Percentiles rank a stretch among this genome's conserved stretches.
These are phyloP conservation scores for Coemansia sp. DNA, from an alignment of 192 early-diverging fungal species.

Conservation along the genomic window DNA sequence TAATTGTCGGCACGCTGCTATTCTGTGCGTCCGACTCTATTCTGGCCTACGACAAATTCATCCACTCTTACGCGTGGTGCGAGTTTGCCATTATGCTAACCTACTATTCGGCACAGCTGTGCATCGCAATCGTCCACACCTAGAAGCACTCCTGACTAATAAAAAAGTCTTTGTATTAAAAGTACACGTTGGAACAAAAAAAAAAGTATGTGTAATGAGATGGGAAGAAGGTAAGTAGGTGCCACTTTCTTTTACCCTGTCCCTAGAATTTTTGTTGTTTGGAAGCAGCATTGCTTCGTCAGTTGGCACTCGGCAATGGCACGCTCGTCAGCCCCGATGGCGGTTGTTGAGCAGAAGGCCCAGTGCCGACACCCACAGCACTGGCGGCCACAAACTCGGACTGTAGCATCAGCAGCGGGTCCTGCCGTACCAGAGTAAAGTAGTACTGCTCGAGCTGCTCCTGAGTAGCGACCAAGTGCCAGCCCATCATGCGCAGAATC, in stretches of 20 bases:
- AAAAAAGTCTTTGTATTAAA: constrained; percentile 2
- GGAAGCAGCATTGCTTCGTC: no score
- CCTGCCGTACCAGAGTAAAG: constrained; percentile 81
- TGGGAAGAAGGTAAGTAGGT: not conserved
- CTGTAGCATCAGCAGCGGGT: constrained; percentile 54
- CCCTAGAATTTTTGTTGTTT: not conserved
- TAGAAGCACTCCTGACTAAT: not conserved
- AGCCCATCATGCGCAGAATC: constrained; percentile 82
- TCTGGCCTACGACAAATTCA: constrained; percentile 43
- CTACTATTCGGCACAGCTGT: constrained; percentile 48
- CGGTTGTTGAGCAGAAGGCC: not conserved
- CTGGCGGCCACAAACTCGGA: constrained; percentile 16
- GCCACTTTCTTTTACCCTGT: no score
- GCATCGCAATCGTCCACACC: constrained; percentile 30
- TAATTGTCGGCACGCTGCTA: constrained; percentile 28
- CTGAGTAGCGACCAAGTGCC: constrained; percentile 77
- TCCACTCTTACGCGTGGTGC: constrained; percentile 19
- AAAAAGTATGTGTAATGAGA: not conserved
- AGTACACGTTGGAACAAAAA: not conserved
- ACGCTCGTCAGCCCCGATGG: not conserved
- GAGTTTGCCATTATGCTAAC: constrained; percentile 42
- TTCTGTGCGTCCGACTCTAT: constrained; percentile 49
- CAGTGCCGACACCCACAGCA: not conserved
- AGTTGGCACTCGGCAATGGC: not conserved
- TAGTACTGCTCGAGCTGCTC: constrained; percentile 90